phyloP scores from a whole-genome alignment of 78 protist genomes.

The Dictyostelium firmibasis region DNA sequence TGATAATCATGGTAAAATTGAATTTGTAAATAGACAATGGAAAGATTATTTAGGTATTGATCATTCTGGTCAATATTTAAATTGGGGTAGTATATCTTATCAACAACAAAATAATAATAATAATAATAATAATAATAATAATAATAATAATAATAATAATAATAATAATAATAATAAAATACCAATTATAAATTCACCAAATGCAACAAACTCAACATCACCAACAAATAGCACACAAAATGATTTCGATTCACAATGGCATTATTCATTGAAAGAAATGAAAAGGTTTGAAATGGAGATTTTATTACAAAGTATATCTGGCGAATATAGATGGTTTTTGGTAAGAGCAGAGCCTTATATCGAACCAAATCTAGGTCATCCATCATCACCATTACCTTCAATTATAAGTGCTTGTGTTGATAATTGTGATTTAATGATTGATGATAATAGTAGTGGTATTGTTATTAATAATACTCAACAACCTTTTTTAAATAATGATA shows the following conservation, averaged over 20 bases:
- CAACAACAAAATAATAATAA: background rate
- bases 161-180: background rate
- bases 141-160: background rate
- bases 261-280: background rate
- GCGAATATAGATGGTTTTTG: slow-evolving; percentile 48
- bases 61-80: slow-evolving; percentile 5
- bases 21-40: slow-evolving; percentile 59
- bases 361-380: background rate
- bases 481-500: background rate
- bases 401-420: background rate
- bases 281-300: slow-evolving; percentile 44
- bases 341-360: slow-evolving; percentile 34
- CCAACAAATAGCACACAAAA: background rate
- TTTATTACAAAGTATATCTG: background rate
- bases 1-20: slow-evolving; percentile 14
- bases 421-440: background rate
- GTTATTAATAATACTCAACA: background rate
- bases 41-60: slow-evolving; percentile 40
- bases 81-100: slow-evolving; percentile 13
- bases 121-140: background rate
- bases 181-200: background rate
- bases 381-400: background rate
- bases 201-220: background rate
- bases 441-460: too few relatives aligned
- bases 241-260: slow-evolving; percentile 34